Evolutionary conservation across 257 asterid genomes (phyloP), one percentile per base, ranked within the genome.

Genomic region (Rhazya stricta): DNA sequence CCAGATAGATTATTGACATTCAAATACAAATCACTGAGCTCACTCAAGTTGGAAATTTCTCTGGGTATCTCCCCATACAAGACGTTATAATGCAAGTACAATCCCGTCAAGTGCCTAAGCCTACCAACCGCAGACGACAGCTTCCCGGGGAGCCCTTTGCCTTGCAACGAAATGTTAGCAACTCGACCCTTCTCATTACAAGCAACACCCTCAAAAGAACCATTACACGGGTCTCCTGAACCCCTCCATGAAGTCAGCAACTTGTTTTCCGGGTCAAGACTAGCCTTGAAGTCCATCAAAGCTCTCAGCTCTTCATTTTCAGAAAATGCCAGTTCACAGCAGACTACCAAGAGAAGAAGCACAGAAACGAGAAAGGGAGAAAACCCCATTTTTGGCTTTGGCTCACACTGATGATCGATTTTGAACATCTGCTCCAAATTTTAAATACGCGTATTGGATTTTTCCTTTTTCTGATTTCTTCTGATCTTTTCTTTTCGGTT

Each of bases 11-110:
- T 88, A 72, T 94, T 94, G 6, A 91, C 94, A 70, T 94, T 94
- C 85, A 94, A 80, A 81, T 94, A 94, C 82, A 94, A 83, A 83
- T 94, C 97, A 79, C 57, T 85, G 11, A 94, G 88, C 78, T 88
- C 88, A 72, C 78, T 75, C 88, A 94, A 82, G 73, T 71, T 78
- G 0, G 93, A 81, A 73, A 94, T 78, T 83, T 91, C 97, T 56
- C 45, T 54, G 0, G 98, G 98, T 77, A 94, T 86, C 32, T 90
- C 91, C 21, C 98, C 97, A 66, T 80, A 60, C 85, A 91, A 75
- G 9, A 94, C 84, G 42, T 93, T 93, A 80, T 89, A 94, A 79
- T 94, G 98, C 91, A 94, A 85, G 76, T 91, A 94, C 80, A 94
- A 81, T 1, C 96, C 96, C 5, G 97, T 89, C 89, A 94, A 81